Evolutionary conservation across 176 grass and related monocot genomes (phyloP), one percentile per base, ranked within the genome.

Genomic region (Elaeis guineensis): DNA sequence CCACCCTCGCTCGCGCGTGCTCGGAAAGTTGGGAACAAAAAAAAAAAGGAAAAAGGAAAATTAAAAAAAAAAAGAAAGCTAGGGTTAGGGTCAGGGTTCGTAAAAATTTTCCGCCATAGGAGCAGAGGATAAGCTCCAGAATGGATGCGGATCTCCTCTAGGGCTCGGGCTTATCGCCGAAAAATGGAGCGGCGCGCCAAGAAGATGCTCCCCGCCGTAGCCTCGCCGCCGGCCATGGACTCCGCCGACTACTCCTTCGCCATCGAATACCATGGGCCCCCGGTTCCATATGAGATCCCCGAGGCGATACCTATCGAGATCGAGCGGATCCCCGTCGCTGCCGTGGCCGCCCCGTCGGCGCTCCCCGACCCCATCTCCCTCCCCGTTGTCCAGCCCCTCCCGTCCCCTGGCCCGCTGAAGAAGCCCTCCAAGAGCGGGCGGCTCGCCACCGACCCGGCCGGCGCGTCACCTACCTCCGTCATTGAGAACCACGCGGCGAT

Each of bases 201-300:
- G 35, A 44, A 44, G 11, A 44, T 59, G 22, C 12, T 26, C 16
- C 16, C 16, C 25, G 15, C 22, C 57, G 22, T 11, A 26, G 14
- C 3, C 16, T 25, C 53, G 25, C 12, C 19, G 11, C 26, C 4
- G 55, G 35, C 44, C 21, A 55, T 26, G 54, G 44, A 57, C 25
- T 60, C 25, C 51, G 25, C 59, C 4, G 84, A 88, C 26, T 99
- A 89, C 85, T 86, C 88, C 15, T 99, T 99, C 71, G 94, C 94
- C 23, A 32, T 80, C 21, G 84, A 93, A 70, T 99, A 99, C 82
- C 83, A 89, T 39, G 94, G 94, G 11, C 88, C 94, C 25, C 94
- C 88, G 4, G 63, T 99, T 1, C 73, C 84, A 19, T 89, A 93
- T 77, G 67, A 79, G 8, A 86, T 99, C 67, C 94, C 94, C 30